Conservation (phyloP, 1,284 basidiomycete species). For the Apiotrichum brassicae region DNA sequence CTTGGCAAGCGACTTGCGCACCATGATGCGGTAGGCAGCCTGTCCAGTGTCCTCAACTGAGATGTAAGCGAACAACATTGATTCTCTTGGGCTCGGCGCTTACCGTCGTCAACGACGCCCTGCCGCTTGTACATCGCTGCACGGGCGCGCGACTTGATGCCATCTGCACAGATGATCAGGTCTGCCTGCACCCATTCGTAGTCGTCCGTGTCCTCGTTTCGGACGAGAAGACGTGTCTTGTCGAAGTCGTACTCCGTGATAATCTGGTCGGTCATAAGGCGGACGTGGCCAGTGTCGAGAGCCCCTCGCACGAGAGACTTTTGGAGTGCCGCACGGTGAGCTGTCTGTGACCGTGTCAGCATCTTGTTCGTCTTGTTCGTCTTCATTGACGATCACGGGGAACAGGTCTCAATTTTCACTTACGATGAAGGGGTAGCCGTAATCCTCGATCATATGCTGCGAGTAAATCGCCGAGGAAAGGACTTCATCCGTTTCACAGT, state of each 20-base stretch:
- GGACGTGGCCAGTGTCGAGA: conserved; percentile 25
- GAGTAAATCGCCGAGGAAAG: conserved; percentile 32
- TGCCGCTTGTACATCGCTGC: conserved; percentile 30
- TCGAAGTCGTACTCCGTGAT: conserved; percentile 38
- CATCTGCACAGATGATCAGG: conserved; percentile 41
- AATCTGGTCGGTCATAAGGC: conserved; percentile 26
- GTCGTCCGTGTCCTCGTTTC: conserved; percentile 13
- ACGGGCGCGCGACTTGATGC: conserved; percentile 38
- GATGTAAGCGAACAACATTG: background rate
- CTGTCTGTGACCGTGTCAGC: conserved; percentile 17
- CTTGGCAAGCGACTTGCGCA: conserved; percentile 28
- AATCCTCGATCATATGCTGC: conserved; percentile 29
- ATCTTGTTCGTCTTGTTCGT: too few species aligned
- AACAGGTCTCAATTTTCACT: too few species aligned
- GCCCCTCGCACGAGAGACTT: conserved; percentile 31
- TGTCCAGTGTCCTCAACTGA: conserved; percentile 42
- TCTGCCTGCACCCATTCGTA: conserved; percentile 38
- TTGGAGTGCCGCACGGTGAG: conserved; percentile 41
- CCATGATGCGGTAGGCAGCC: conserved; percentile 45
- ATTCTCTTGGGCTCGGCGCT: background rate
- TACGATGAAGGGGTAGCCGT: conserved; percentile 32
- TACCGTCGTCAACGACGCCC: conserved; percentile 31
- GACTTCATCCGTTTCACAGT: conserved; percentile 29
- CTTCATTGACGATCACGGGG: too few species aligned
- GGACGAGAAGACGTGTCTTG: conserved; percentile 25